Base-by-base conservation (phyloP, 768 basidiomycete genomes). In the Auriculariales sp. region DNA sequence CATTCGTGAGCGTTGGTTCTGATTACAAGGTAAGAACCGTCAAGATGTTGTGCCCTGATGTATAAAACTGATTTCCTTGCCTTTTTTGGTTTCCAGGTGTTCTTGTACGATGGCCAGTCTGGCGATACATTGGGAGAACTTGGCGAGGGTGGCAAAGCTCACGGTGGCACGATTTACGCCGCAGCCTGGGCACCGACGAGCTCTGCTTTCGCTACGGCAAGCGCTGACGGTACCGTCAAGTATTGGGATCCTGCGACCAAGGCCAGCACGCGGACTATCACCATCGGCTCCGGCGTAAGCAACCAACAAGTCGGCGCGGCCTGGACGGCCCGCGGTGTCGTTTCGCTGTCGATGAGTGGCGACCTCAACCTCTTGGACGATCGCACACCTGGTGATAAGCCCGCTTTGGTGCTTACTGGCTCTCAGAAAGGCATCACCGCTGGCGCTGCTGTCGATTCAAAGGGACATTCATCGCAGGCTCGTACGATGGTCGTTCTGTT, bases 41-140 rank as follows among this genome's bases (percentile, higher is more conserved):
- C n/a, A n/a, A 50, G 5, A 36, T 46, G 10, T 14, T 3, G 17
- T 46, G 7, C 5, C 19, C 28, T 36, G 24, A 50, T 22, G 36
- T n/a, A n/a, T 34, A 17, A 34, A 12, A 34, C 17, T 34, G 33
- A 46, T 27, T 46, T 67, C n/a, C n/a, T n/a, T n/a, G n/a, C n/a
- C n/a, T n/a, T n/a, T n/a, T n/a, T n/a, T n/a, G n/a, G n/a, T n/a
- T n/a, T n/a, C n/a, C n/a, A n/a, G n/a, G n/a, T n/a, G 19, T 86
- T 95, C 68, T 58, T 97, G 11, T 94, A 93, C 61, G 88, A 93
- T 50, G 94, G 94, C 25, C 84, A 85, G 63, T 81, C 77, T 2
- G 93, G 92, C 1, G 87, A 94, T 25, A 79, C 78, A 3, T 54
- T 83, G 19, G 72, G 69, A 15, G 87, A 89, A 56, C 59, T 92